phyloP scores from a whole-genome alignment of 2,329 filamentous ascomycete genomes.

The Pezicula carpinea region DNA sequence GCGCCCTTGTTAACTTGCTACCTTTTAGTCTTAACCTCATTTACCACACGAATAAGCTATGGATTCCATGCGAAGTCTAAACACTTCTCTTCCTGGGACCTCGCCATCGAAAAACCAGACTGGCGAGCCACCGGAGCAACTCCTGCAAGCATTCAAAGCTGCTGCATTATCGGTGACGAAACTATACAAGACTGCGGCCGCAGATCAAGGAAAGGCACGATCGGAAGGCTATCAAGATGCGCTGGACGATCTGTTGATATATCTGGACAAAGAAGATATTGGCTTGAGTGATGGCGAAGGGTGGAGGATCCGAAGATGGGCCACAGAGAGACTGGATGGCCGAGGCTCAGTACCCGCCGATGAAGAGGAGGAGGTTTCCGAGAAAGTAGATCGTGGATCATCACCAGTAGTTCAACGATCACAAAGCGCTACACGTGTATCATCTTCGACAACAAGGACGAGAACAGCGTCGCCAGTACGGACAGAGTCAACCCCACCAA shows the following conservation, averaged over 20 bases:
- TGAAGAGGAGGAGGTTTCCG: slow-evolving; percentile 61
- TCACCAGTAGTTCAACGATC: slow-evolving; percentile 54
- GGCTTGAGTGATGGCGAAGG: slow-evolving; percentile 77
- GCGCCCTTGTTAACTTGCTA: not conserved
- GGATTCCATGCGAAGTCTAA: slow-evolving; percentile 61
- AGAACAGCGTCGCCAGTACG: slow-evolving; percentile 32
- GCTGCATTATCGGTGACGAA: slow-evolving; percentile 93
- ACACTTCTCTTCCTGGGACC: slow-evolving; percentile 53
- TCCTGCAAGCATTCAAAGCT: slow-evolving; percentile 85
- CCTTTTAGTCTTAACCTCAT: not conserved
- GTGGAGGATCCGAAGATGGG: slow-evolving; percentile 57
- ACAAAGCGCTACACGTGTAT: slow-evolving; percentile 36
- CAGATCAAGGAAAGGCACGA: slow-evolving; percentile 70
- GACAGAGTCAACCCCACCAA: slow-evolving; percentile 32
- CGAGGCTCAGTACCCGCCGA: slow-evolving; percentile 52
- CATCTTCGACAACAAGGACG: slow-evolving; percentile 15
- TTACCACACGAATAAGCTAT: slow-evolving; percentile 31
- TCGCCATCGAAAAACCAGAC: slow-evolving; percentile 37
- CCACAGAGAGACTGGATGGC: slow-evolving; percentile 64
- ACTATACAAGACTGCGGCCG: slow-evolving; percentile 86
- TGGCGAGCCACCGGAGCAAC: slow-evolving; percentile 53
- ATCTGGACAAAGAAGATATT: slow-evolving; percentile 77
- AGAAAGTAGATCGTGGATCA: slow-evolving; percentile 56
- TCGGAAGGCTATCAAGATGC: slow-evolving; percentile 90
- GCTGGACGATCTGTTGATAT: slow-evolving; percentile 80